phyloP scores from a whole-genome alignment of 108 stramenopile genomes.

The Skeletonema grethae region DNA sequence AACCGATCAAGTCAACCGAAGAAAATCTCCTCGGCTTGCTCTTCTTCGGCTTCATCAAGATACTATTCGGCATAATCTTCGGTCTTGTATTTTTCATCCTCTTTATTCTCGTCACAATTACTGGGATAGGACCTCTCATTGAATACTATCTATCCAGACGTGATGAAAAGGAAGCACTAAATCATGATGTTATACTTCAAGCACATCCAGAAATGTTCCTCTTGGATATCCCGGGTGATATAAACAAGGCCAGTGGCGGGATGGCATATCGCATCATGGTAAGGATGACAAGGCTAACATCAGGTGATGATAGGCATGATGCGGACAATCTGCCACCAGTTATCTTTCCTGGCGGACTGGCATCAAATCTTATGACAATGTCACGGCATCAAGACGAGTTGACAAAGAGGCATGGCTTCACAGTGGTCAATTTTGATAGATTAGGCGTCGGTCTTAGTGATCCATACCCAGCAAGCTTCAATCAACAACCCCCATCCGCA shows the following conservation, averaged over 20 bases:
- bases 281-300: slow-evolving; percentile 5
- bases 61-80: not conserved
- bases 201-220: slow-evolving; percentile 29
- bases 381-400: slow-evolving; percentile 19
- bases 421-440: slow-evolving; percentile 17
- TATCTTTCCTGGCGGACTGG: slow-evolving; percentile 19
- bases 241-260: slow-evolving; percentile 8
- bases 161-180: slow-evolving; percentile 10
- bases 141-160: slow-evolving; percentile 10
- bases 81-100: not conserved
- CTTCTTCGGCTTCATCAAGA: not conserved
- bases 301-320: not conserved
- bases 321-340: not conserved
- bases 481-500: slow-evolving; percentile 11
- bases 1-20: not conserved
- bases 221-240: slow-evolving; percentile 7
- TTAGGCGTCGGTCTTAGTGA: slow-evolving; percentile 17
- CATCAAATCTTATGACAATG: slow-evolving; percentile 28
- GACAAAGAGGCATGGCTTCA: slow-evolving; percentile 3
- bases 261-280: slow-evolving; percentile 18
- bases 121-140: slow-evolving; percentile 10
- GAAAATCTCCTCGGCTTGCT: not conserved
- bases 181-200: not conserved
- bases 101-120: slow-evolving; percentile 2
- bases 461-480: not conserved